Evolutionary conservation across 225 moss, liverwort and hornwort genomes (phyloP), one percentile per base, ranked within the genome.

Genomic region (Ulota crispa): DNA sequence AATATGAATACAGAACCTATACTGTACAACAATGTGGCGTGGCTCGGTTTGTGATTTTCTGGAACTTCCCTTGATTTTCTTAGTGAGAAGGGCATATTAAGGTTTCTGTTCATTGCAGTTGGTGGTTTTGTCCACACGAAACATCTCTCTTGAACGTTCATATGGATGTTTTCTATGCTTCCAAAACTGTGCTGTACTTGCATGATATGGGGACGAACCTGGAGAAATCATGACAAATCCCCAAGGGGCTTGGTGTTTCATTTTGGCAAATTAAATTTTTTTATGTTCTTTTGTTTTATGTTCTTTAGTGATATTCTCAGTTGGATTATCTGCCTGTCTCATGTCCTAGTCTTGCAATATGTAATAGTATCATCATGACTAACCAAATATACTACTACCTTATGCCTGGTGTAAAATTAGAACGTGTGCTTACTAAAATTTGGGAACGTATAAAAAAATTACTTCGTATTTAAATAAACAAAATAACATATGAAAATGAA

Each of bases 31-130:
- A 50, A 68, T 27, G 56, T 1, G 39, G 53, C 57, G 36, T 68
- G 47, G 37, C 47, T 75, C 21, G 67, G 52, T 60, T 80, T 83
- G 73, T 76, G 60, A 76, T 72, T 24, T 59, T 50, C n/a, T 82
- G 68, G 45, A 36, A 16, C 53, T 71, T 42, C 64, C 8, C 64
- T 59, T 56, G 41, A 60, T 67, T 70, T 52, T 66, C 66, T 12
- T 53, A 57, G 42, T 67, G 6, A 26, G 11, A 37, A 10, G 3
- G 65, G 75, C 55, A 75, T 41, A 9, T 60, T 72, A 65, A 60
- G 79, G 23, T 62, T 56, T 55, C 68, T 73, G 37, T 63, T 73
- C 28, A 45, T 54, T 81, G 9, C 55, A 53, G 72, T 52, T 50
- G 23, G 18, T 45, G 45, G 43, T 73, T 41, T 32, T 77, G 27